Conservation (phyloP, 2,329 filamentous ascomycete genomes). For the Penicillium olsonii region DNA sequence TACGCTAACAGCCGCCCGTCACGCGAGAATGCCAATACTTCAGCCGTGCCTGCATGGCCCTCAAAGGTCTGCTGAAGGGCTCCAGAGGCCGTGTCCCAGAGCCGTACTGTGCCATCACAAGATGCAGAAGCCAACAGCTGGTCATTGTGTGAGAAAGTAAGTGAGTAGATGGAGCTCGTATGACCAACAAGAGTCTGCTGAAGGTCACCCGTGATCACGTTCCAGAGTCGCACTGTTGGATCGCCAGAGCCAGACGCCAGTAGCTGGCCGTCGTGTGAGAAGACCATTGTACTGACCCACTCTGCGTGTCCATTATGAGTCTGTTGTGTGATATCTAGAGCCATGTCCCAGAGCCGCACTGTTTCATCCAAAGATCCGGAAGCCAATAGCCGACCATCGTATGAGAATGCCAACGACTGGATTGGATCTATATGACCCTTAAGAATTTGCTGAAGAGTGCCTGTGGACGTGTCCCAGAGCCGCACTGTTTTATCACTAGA, state of each 20-base stretch:
- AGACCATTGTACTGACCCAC: too few species aligned
- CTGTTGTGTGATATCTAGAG: too few species aligned
- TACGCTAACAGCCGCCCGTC: too few species aligned
- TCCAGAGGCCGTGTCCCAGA: constrained; percentile 17
- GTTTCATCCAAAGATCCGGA: too few species aligned
- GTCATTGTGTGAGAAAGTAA: constrained; percentile 3
- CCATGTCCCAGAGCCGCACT: too few species aligned
- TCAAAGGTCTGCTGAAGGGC: constrained; percentile 3
- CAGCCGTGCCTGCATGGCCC: too few species aligned
- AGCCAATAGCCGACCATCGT: too few species aligned
- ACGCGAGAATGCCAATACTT: too few species aligned
- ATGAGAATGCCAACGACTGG: too few species aligned
- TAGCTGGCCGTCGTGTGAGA: too few species aligned
- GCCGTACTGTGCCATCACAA: constrained; percentile 3
- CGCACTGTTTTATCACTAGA: constrained; percentile 8
- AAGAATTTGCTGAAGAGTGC: constrained; percentile 6
- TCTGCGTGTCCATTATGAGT: too few species aligned
- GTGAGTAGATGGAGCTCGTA: background rate
- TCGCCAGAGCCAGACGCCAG: background rate
- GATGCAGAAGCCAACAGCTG: constrained; percentile 1
- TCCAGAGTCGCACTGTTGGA: background rate
- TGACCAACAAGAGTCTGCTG: background rate
- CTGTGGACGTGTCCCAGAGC: constrained; percentile 16
- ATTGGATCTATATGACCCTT: too few species aligned
- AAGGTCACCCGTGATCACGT: background rate